phyloP scores from a whole-genome alignment of 2,329 filamentous ascomycete species.

The Pseudodiploospora longispora region DNA sequence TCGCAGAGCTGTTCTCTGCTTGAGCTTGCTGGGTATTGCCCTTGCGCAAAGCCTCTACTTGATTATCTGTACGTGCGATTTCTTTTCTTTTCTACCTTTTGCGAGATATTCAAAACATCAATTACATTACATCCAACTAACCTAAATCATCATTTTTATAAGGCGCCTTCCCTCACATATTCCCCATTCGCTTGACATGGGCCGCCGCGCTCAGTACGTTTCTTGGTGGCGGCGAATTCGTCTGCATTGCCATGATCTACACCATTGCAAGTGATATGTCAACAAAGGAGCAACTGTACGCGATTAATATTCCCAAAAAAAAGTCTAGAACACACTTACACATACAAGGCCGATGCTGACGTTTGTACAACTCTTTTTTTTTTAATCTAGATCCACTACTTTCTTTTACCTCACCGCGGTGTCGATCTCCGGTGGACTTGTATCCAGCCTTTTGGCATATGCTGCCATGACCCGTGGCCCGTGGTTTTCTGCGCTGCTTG shows the following conservation, averaged over 20 bases:
- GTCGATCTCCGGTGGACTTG: slow-evolving; percentile 8
- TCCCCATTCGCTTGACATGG: slow-evolving; percentile 12
- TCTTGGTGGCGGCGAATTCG: slow-evolving; percentile 13
- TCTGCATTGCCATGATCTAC: slow-evolving; percentile 13
- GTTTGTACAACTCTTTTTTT: no score
- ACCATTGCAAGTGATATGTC: slow-evolving; percentile 11
- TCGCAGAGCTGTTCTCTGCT: slow-evolving; percentile 8
- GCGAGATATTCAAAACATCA: background rate
- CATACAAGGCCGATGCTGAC: no score
- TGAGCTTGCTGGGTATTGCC: slow-evolving; percentile 9
- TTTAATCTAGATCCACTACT: slow-evolving; percentile 10
- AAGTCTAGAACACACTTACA: background rate
- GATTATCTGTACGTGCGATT: background rate
- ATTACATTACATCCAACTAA: background rate
- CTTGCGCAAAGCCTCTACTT: slow-evolving; percentile 3
- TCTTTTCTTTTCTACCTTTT: background rate
- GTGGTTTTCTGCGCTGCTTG: slow-evolving; percentile 6
- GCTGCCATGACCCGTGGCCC: slow-evolving; percentile 9
- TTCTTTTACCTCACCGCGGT: slow-evolving; percentile 13
- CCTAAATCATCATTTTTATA: slow-evolving; percentile 7
- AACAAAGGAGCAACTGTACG: slow-evolving; percentile 2
- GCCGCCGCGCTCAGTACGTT: slow-evolving; percentile 9
- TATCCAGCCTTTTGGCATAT: slow-evolving; percentile 12
- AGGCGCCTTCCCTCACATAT: slow-evolving; percentile 9
- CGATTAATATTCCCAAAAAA: background rate